phyloP scores from a whole-genome alignment of 257 asterid species.

The Leonotis leonurus region DNA sequence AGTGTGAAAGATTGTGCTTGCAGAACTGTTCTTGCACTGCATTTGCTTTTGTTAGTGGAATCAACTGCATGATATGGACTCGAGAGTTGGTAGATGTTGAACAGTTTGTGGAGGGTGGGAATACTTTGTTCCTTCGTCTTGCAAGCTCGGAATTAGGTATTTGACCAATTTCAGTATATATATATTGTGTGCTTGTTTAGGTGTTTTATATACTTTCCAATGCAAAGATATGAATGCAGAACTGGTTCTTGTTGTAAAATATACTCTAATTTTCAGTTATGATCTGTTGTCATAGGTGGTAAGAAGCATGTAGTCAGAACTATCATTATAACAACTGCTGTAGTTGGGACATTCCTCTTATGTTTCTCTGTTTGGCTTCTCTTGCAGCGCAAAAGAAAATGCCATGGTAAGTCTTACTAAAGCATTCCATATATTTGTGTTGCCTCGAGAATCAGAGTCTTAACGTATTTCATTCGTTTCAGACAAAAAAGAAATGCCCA shows the following conservation, averaged over 20 bases:
- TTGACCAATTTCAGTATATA: neutral
- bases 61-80: constrained; percentile 68
- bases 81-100: constrained; percentile 53
- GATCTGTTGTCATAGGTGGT: constrained; percentile 21
- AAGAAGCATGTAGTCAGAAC: constrained; percentile 18
- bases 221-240: too few relatives aligned
- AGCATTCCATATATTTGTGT: neutral
- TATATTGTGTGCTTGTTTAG: neutral
- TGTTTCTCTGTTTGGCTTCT: constrained; percentile 33
- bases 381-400: constrained; percentile 25
- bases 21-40: constrained; percentile 64
- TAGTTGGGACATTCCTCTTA: constrained; percentile 32
- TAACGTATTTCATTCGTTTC: constrained; percentile 25
- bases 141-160: constrained; percentile 55
- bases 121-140: constrained; percentile 48
- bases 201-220: neutral
- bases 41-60: constrained; percentile 43
- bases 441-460: neutral
- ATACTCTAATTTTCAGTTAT: neutral
- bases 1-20: constrained; percentile 40
- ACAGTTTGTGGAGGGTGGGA: constrained; percentile 46
- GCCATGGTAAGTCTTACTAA: constrained; percentile 27
- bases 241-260: constrained; percentile 9
- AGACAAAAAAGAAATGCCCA: constrained; percentile 19
- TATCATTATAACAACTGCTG: constrained; percentile 24